Conservation (phyloP, 108 stramenopile genomes). For the Bacterosira constricta region DNA sequence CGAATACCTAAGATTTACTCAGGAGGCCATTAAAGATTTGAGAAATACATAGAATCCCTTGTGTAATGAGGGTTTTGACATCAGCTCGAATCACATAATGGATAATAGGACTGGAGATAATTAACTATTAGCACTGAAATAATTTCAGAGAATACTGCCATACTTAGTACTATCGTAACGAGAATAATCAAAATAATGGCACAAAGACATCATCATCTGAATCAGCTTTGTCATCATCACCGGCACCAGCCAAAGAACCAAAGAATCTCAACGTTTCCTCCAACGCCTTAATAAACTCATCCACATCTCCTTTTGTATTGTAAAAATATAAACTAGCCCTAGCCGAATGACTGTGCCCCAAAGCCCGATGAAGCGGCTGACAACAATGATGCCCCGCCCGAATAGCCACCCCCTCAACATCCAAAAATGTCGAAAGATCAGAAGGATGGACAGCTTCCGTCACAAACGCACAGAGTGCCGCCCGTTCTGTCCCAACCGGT, state of each 20-base stretch:
- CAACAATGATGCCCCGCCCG: constrained; percentile 98
- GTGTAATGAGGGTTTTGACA: too few relatives aligned
- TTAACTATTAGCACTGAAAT: too few relatives aligned
- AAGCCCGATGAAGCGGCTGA: constrained; percentile 92
- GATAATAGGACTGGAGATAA: too few relatives aligned
- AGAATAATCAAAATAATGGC: constrained; percentile 62
- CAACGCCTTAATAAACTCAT: constrained; percentile 74
- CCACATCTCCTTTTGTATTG: constrained; percentile 90
- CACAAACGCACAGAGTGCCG: constrained; percentile 89
- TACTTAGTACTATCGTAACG: not conserved
- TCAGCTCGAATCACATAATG: too few relatives aligned
- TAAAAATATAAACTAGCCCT: constrained; percentile 89
- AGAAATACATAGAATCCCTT: too few relatives aligned
- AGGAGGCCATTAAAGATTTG: too few relatives aligned
- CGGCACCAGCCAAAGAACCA: constrained; percentile 39
- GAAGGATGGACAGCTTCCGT: constrained; percentile 87
- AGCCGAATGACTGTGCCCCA: constrained; percentile 87
- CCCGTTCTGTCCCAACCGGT: constrained; percentile 57
- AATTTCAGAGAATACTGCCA: too few relatives aligned
- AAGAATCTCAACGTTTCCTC: constrained; percentile 75
- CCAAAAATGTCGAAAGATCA: constrained; percentile 94
- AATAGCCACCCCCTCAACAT: constrained; percentile 94
- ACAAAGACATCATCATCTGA: constrained; percentile 66
- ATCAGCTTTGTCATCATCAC: not conserved
- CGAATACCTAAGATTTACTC: too few relatives aligned